A percentile compares a stretch with the other conserved stretches of the same genome.
These are phyloP conservation scores for Geotrichum reessii DNA, from an alignment of 1,139 yeast species.

Conservation along the genomic window DNA sequence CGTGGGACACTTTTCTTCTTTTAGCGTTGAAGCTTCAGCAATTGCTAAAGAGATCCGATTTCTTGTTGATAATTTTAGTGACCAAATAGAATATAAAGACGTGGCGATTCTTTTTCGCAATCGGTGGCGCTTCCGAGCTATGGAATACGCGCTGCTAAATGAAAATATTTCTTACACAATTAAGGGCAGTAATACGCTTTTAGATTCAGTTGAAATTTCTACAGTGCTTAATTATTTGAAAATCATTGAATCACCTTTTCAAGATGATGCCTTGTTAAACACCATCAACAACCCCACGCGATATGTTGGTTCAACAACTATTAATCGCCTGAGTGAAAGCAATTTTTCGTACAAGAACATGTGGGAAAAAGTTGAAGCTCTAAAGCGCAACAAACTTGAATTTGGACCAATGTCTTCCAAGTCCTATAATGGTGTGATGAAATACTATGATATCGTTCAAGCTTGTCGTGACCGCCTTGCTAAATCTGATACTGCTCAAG, in stretches of 20 bases:
- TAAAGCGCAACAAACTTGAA: constrained; percentile 14
- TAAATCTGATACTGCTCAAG: background rate
- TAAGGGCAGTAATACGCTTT: constrained; percentile 16
- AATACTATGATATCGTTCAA: constrained; percentile 9
- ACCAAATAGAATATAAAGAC: constrained; percentile 45
- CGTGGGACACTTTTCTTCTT: constrained; percentile 39
- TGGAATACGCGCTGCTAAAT: constrained; percentile 58
- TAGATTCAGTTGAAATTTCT: constrained; percentile 13
- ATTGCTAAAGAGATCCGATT: constrained; percentile 50
- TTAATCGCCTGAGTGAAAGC: constrained; percentile 30
- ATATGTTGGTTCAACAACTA: constrained; percentile 63
- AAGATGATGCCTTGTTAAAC: constrained; percentile 53
- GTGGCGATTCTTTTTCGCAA: constrained; percentile 68
- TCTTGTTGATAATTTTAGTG: constrained; percentile 26
- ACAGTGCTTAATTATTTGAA: constrained; percentile 57
- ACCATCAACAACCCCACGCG: constrained; percentile 57
- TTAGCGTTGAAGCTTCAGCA: constrained; percentile 52
- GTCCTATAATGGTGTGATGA: constrained; percentile 20
- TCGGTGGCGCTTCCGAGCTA: constrained; percentile 48
- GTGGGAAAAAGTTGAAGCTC: constrained; percentile 10
- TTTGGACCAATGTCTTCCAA: constrained; percentile 11
- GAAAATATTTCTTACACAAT: constrained; percentile 58
- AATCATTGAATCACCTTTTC: constrained; percentile 48
- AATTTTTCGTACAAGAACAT: background rate
- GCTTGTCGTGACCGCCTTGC: constrained; percentile 6